These are phyloP conservation scores for Wallacemonas sp. DNA, from an alignment of 208 protist genomes.

Conservation along the genomic window DNA sequence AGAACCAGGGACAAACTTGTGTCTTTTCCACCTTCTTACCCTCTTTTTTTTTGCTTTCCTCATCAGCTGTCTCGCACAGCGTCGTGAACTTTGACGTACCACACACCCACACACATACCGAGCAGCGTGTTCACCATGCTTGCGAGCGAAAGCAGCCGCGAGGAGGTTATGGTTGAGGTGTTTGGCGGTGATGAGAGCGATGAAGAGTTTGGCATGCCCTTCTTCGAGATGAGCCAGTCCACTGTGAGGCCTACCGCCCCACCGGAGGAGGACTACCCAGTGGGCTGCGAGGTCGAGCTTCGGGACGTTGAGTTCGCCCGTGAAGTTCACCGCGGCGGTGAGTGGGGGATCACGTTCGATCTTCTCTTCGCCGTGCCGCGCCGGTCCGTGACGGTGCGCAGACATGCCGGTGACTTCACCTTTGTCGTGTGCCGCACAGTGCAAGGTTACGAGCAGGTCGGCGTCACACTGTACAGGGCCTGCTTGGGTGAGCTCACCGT, in stretches of 20 bases:
- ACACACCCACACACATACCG: no score
- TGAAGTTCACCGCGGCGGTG: constrained; percentile 6
- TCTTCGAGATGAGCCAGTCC: constrained; percentile 65
- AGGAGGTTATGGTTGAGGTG: neutral
- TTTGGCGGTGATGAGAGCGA: constrained; percentile 32
- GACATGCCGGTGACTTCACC: constrained; percentile 83
- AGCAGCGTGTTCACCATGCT: no score
- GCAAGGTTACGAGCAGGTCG: constrained; percentile 50
- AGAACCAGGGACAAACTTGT: neutral
- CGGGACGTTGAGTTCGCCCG: constrained; percentile 64
- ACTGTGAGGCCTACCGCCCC: constrained; percentile 73
- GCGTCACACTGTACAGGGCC: constrained; percentile 82
- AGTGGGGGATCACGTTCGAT: constrained; percentile 81
- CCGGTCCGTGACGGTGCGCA: constrained; percentile 58
- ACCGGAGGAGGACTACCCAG: constrained; percentile 73
- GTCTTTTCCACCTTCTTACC: neutral
- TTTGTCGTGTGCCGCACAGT: constrained; percentile 71
- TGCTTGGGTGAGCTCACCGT: constrained; percentile 81
- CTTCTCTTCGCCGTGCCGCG: constrained; percentile 55
- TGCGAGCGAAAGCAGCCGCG: neutral
- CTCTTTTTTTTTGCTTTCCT: constrained; percentile 5
- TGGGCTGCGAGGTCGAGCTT: constrained; percentile 83
- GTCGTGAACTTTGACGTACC: no score
- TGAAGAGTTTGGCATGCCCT: constrained; percentile 60
- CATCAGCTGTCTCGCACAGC: neutral